phyloP scores from a whole-genome alignment of 2,329 filamentous ascomycete species.

The Rhynchosporium agropyri region DNA sequence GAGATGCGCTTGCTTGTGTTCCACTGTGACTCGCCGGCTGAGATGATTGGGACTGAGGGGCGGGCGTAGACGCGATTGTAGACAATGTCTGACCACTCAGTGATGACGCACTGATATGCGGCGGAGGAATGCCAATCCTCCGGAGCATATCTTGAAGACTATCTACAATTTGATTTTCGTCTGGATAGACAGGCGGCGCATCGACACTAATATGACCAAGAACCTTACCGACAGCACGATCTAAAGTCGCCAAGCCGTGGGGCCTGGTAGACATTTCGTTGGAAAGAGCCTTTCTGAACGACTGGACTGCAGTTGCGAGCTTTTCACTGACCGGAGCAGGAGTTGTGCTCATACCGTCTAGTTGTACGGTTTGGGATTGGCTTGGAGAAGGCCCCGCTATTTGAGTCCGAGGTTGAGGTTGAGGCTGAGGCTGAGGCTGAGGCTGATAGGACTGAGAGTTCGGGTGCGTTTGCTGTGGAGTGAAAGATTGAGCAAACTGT shows the following conservation, averaged over 20 bases:
- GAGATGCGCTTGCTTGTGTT: conserved; percentile 29
- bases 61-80: conserved; percentile 25
- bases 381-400: not conserved
- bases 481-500: conserved; percentile 6
- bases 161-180: conserved; percentile 33
- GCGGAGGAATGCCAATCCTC: conserved; percentile 23
- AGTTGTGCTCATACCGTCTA: conserved; percentile 2
- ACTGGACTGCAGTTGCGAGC: conserved; percentile 32
- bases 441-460: conserved; percentile 6
- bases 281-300: conserved; percentile 37
- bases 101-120: conserved; percentile 17
- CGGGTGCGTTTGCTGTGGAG: conserved; percentile 8
- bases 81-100: conserved; percentile 23
- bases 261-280: conserved; percentile 27
- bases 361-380: conserved; percentile 9
- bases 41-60: conserved; percentile 15
- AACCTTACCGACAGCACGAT: conserved; percentile 40
- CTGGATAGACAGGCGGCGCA: conserved; percentile 31
- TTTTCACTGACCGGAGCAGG: conserved; percentile 18
- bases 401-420: conserved; percentile 4
- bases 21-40: conserved; percentile 27
- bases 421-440: conserved; percentile 8
- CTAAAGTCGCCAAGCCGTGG: conserved; percentile 39
- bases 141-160: conserved; percentile 36
- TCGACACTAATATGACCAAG: conserved; percentile 36